Evolutionary conservation across 768 basidiomycete species (phyloP).

Genomic region (Xerocomus potaroensis): DNA sequence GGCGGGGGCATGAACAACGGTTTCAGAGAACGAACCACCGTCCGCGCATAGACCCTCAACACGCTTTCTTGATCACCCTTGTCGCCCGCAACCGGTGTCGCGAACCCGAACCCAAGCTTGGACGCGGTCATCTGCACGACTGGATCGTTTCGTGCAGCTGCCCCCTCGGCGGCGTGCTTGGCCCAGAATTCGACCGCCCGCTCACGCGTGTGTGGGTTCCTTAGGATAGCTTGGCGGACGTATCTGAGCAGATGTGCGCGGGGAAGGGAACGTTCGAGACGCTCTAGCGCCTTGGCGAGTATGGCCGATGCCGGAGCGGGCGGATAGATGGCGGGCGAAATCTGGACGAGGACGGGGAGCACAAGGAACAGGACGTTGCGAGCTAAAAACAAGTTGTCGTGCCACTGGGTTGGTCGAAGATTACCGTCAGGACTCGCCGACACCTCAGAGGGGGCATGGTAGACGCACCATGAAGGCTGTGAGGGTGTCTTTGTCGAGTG

Average conservation of each 20-base stretch:
- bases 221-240: conserved; percentile 53
- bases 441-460: not conserved
- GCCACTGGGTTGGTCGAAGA: conserved; percentile 47
- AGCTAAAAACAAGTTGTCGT: conserved; percentile 50
- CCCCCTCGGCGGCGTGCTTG: conserved; percentile 49
- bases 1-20: conserved; percentile 22
- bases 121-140: conserved; percentile 45
- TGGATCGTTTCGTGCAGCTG: conserved; percentile 44
- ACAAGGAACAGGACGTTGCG: conserved; percentile 59
- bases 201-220: conserved; percentile 44
- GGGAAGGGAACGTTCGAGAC: conserved; percentile 36
- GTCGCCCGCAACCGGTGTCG: conserved; percentile 11
- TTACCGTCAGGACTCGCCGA: conserved; percentile 1
- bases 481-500: conserved; percentile 39
- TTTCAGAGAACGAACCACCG: conserved; percentile 26
- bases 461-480: conserved; percentile 39
- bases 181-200: conserved; percentile 56
- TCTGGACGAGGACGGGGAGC: conserved; percentile 48
- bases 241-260: conserved; percentile 55
- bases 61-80: conserved; percentile 15
- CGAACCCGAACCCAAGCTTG: conserved; percentile 41
- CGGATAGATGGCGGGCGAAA: conserved; percentile 33
- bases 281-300: conserved; percentile 23
- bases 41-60: conserved; percentile 25
- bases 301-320: conserved; percentile 29